phyloP scores from a whole-genome alignment of 2,329 filamentous ascomycete species.

The Basipetospora chlamydospora region DNA sequence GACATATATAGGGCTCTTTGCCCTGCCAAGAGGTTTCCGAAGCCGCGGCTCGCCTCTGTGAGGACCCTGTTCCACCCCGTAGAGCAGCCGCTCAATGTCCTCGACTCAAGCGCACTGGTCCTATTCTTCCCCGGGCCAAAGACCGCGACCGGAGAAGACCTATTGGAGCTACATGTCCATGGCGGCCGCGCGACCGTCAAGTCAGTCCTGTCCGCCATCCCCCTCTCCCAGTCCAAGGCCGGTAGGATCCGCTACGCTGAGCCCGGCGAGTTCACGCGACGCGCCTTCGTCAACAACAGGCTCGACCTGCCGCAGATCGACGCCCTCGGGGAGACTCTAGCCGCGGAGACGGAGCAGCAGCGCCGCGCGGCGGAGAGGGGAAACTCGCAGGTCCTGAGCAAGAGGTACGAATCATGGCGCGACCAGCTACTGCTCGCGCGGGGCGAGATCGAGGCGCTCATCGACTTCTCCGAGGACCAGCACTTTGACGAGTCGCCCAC shows the following conservation, averaged over 20 bases:
- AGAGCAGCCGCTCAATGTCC: conserved; percentile 31
- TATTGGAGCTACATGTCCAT: conserved; percentile 89
- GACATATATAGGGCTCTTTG: conserved; percentile 39
- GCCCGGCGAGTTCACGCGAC: conserved; percentile 85
- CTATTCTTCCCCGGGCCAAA: conserved; percentile 69
- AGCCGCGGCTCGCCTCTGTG: conserved; percentile 49
- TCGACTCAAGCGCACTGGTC: conserved; percentile 66
- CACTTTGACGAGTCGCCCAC: conserved; percentile 82
- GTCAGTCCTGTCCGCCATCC: conserved; percentile 68
- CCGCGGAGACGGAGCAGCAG: conserved; percentile 80
- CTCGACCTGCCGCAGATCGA: conserved; percentile 77
- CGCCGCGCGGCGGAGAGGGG: conserved; percentile 73
- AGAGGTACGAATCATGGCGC: conserved; percentile 74
- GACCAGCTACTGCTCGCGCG: conserved; percentile 62
- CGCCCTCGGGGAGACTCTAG: conserved; percentile 45
- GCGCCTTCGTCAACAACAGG: conserved; percentile 76
- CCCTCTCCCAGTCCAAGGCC: conserved; percentile 25
- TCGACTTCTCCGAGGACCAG: conserved; percentile 95
- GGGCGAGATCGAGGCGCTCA: conserved; percentile 85
- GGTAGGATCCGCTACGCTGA: conserved; percentile 67
- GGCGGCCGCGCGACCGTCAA: conserved; percentile 80
- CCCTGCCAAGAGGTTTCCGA: conserved; percentile 27
- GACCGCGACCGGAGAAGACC: conserved; percentile 82
- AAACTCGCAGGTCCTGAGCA: conserved; percentile 52
- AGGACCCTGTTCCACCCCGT: conserved; percentile 53